Evolutionary conservation across 768 basidiomycete species (phyloP).

Genomic region (Macrolepiota fuliginosa): DNA sequence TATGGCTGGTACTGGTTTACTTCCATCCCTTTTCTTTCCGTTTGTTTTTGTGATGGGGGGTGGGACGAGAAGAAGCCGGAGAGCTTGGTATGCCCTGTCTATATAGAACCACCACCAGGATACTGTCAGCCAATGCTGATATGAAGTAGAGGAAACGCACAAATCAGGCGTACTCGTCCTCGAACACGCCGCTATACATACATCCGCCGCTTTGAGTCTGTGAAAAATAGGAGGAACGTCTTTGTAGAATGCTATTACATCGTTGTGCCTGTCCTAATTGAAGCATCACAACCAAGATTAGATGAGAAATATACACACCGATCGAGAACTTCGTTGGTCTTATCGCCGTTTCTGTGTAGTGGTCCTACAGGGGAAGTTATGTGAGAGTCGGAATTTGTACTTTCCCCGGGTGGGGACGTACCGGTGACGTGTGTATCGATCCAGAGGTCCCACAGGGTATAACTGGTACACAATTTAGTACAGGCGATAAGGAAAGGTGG

Average conservation of each 20-base stretch:
- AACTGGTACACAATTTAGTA: constrained; percentile 39
- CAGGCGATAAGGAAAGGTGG: neutral
- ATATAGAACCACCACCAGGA: neutral
- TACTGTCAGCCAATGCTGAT: neutral
- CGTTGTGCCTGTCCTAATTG: constrained; percentile 42
- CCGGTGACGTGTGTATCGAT: constrained; percentile 76
- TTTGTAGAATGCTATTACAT: constrained; percentile 65
- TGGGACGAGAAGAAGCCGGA: constrained; percentile 59
- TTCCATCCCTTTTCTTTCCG: constrained; percentile 21
- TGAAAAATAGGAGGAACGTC: constrained; percentile 77
- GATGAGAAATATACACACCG: constrained; percentile 26
- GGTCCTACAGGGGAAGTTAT: constrained; percentile 37
- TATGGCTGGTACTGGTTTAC: constrained; percentile 43
- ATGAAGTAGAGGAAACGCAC: constrained; percentile 40
- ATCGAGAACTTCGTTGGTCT: constrained; percentile 50
- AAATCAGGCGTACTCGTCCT: constrained; percentile 65
- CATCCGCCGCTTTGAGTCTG: constrained; percentile 39
- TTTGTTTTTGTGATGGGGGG: constrained; percentile 20
- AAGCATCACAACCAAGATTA: neutral
- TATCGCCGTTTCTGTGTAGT: constrained; percentile 44
- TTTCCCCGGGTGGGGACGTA: constrained; percentile 17
- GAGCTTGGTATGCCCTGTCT: constrained; percentile 69
- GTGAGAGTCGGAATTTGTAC: neutral
- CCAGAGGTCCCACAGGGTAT: constrained; percentile 87
- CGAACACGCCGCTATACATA: constrained; percentile 68